These are phyloP conservation scores for Aspergillus floridensis DNA, from an alignment of 2,329 filamentous ascomycete species.

Conservation along the genomic window DNA sequence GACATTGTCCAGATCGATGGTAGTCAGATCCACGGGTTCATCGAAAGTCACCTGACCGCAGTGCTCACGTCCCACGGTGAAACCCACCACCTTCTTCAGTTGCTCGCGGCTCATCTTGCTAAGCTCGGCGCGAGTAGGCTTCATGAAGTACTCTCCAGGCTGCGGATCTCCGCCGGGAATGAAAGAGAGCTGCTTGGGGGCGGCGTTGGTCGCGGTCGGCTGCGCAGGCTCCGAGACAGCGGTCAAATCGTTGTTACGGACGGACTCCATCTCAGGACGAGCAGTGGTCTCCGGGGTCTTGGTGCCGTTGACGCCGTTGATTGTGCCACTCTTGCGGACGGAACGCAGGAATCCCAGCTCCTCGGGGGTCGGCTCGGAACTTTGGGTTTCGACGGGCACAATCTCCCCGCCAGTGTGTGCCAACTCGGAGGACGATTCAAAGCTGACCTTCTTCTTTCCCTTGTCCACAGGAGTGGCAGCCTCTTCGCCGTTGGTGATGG, in stretches of 20 bases:
- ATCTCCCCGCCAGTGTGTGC: slow-evolving; percentile 48
- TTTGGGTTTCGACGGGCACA: slow-evolving; percentile 51
- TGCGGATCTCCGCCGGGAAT: slow-evolving; percentile 48
- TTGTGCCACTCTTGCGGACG: slow-evolving; percentile 48
- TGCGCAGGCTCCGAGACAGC: slow-evolving; percentile 65
- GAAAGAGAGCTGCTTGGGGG: slow-evolving; percentile 29
- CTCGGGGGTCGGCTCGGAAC: slow-evolving; percentile 55
- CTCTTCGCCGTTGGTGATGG: slow-evolving; percentile 41
- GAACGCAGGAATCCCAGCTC: slow-evolving; percentile 62
- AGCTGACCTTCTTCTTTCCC: slow-evolving; percentile 81
- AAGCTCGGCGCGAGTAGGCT: slow-evolving; percentile 71
- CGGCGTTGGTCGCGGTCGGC: slow-evolving; percentile 36
- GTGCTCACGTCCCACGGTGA: slow-evolving; percentile 78
- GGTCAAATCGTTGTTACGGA: slow-evolving; percentile 71
- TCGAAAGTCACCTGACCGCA: slow-evolving; percentile 82
- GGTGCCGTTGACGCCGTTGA: slow-evolving; percentile 40
- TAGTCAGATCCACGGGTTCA: slow-evolving; percentile 76
- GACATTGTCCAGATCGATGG: slow-evolving; percentile 75
- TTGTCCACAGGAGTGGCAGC: slow-evolving; percentile 35
- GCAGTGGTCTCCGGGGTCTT: slow-evolving; percentile 29
- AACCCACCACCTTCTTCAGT: slow-evolving; percentile 68
- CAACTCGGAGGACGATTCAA: slow-evolving; percentile 58
- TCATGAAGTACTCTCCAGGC: slow-evolving; percentile 83
- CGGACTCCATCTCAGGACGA: slow-evolving; percentile 66
- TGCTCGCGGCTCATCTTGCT: slow-evolving; percentile 76